Percentiles rank a stretch among this genome's conserved stretches.
Conservation (phyloP, 225 moss, liverwort and hornwort genomes). For the Bryoerythrophyllum caledonicum region DNA sequence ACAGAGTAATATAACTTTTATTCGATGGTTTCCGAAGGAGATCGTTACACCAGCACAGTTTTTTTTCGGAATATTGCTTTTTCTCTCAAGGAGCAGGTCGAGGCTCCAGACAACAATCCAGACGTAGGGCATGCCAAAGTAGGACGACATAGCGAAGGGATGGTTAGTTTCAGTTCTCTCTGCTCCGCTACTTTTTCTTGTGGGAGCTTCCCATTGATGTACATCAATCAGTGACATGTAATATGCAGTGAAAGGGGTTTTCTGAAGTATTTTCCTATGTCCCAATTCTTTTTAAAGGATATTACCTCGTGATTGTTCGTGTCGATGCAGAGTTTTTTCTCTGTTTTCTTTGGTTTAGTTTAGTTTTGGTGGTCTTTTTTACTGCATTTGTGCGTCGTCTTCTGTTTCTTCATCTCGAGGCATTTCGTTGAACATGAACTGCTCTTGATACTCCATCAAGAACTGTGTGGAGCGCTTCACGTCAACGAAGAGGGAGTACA, state of each 20-base stretch:
- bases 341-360: background rate
- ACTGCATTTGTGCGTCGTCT: conserved; percentile 57
- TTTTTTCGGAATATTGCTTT: background rate
- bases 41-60: conserved; percentile 9
- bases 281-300: too few species aligned
- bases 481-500: conserved; percentile 78
- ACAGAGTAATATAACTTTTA: background rate
- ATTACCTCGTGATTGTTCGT: too few species aligned
- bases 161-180: background rate
- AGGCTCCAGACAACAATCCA: background rate
- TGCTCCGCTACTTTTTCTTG: background rate
- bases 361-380: background rate
- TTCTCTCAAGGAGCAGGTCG: conserved; percentile 3
- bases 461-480: conserved; percentile 79
- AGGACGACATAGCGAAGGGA: background rate
- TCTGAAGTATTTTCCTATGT: background rate
- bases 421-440: conserved; percentile 78
- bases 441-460: conserved; percentile 85
- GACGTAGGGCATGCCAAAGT: conserved; percentile 1
- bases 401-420: conserved; percentile 39
- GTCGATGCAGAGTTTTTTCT: too few species aligned
- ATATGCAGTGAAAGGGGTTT: background rate
- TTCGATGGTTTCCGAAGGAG: background rate
- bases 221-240: conserved; percentile 15
- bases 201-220: conserved; percentile 18